Evolutionary conservation across 2,329 filamentous ascomycete genomes (phyloP), one percentile per base, ranked within the genome.

Genomic region (Aspergillus amoenus): DNA sequence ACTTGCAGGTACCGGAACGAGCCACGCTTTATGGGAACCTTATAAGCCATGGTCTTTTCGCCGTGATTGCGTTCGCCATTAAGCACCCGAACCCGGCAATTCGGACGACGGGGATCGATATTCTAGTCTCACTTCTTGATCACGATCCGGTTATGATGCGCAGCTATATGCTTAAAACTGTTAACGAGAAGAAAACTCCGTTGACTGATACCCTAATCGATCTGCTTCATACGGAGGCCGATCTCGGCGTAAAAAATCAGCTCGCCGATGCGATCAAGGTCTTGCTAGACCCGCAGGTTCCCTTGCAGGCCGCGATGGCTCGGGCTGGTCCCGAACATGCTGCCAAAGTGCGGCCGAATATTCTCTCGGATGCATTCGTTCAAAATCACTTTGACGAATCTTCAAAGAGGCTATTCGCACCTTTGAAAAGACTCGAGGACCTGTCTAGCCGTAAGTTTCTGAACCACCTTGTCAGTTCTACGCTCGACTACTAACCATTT

Each of bases 211-310:
- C 91, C 0, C 79, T 99, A 41, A 96, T 97, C 57, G 93, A 97
- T 66, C 81, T 99, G 42, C 83, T 99, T 2, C 82, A 97, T 46
- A 87, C 94, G 2, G 94, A 99, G 76, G 88, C 90, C 17, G 94
- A 99, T 69, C 80, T 97, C 15, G 94, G 94, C 0, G 92, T 97
- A 61, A 97, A 96, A 76, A 92, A 91, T 27, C 94, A 97, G 73
- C 88, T 97, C 68, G 92, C 93, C 3, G 94, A 99, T 77, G 91
- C 93, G 7, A 88, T 99, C 71, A 97, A 96, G 76, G 89, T 97
- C 21, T 81, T 99, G 11, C 82, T 99, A 37, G 94, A 97, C 64
- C 81, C 91, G 70, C 76, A 87, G 74, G 73, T 85, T 48, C 81
- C 82, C 50, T 74, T 81, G 56, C 84, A 83, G 39, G 81, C 86